phyloP scores from a whole-genome alignment of 441 rosid genomes.

The Cnidoscolus chayamansa region DNA sequence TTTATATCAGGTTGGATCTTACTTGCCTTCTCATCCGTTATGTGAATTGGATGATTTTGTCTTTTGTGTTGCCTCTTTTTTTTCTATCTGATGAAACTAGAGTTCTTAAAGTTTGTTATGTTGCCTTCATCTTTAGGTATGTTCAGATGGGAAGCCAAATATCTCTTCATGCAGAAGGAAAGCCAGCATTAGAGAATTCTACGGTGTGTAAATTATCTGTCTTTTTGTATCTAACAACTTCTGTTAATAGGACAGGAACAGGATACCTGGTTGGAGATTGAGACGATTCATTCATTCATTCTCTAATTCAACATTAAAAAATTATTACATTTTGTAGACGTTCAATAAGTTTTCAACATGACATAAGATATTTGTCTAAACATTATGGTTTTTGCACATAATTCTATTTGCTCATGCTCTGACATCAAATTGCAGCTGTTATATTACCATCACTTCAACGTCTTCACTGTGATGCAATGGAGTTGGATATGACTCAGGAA shows the following conservation, averaged over 20 bases:
- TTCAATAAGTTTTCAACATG: no score
- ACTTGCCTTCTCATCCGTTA: not conserved
- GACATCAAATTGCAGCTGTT: not conserved
- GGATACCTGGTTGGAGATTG: not conserved
- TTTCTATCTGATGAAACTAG: not conserved
- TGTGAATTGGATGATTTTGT: not conserved
- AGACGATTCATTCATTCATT: not conserved
- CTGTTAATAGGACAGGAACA: not conserved
- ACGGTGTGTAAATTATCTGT: constrained; percentile 41
- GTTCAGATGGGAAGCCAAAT: constrained; percentile 39
- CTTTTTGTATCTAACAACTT: not conserved
- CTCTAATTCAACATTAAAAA: not conserved
- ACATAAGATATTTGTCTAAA: no score
- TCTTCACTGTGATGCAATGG: not conserved
- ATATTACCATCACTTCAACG: not conserved
- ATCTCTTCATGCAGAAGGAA: constrained; percentile 52
- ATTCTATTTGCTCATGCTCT: not conserved
- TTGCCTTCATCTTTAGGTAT: constrained; percentile 33
- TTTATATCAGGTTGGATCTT: constrained; percentile 42
- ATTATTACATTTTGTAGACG: not conserved
- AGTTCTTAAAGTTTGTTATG: not conserved
- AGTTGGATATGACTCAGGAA: not conserved
- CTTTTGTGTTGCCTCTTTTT: not conserved
- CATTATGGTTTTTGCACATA: not conserved
- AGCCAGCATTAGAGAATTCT: constrained; percentile 73